Evolutionary conservation across 352 stramenopile genomes (phyloP).

Genomic region (Phytophthora meadii): DNA sequence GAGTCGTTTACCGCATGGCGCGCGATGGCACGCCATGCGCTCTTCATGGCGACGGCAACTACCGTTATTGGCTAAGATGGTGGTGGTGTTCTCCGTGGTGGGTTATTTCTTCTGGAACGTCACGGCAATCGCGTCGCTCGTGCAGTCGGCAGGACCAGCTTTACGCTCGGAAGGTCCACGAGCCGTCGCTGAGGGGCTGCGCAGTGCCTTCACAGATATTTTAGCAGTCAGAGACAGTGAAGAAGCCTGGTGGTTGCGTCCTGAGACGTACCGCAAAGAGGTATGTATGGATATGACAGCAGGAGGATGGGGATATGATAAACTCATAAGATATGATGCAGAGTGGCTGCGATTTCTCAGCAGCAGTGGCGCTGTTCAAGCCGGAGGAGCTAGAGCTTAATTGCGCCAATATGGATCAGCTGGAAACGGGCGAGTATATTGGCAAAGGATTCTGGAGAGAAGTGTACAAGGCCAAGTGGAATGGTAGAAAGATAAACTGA

Average conservation of each 20-base stretch:
- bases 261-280: conserved; percentile 50
- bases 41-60: conserved; percentile 30
- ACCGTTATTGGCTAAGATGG: conserved; percentile 34
- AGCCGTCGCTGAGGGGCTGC: conserved; percentile 11
- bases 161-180: conserved; percentile 20
- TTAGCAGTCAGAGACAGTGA: conserved; percentile 13
- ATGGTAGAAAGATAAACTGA: conserved; percentile 42
- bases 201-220: conserved; percentile 14
- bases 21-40: conserved; percentile 32
- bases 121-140: conserved; percentile 44
- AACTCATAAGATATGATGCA: conserved; percentile 21
- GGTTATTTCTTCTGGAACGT: conserved; percentile 68
- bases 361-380: conserved; percentile 59
- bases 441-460: conserved; percentile 78
- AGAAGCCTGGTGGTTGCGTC: conserved; percentile 60
- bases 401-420: conserved; percentile 67
- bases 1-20: conserved; percentile 24
- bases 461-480: conserved; percentile 75
- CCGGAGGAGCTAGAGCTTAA: conserved; percentile 71
- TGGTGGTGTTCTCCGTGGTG: conserved; percentile 35
- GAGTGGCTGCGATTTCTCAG: conserved; percentile 73
- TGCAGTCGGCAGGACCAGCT: conserved; percentile 16
- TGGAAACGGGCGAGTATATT: conserved; percentile 58
- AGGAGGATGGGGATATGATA: conserved; percentile 8
- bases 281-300: conserved; percentile 41